A percentile compares a stretch with the other conserved stretches of the same genome.
Evolutionary conservation across 192 early-diverging fungal species (phyloP).

Genomic region (Podila horticola): DNA sequence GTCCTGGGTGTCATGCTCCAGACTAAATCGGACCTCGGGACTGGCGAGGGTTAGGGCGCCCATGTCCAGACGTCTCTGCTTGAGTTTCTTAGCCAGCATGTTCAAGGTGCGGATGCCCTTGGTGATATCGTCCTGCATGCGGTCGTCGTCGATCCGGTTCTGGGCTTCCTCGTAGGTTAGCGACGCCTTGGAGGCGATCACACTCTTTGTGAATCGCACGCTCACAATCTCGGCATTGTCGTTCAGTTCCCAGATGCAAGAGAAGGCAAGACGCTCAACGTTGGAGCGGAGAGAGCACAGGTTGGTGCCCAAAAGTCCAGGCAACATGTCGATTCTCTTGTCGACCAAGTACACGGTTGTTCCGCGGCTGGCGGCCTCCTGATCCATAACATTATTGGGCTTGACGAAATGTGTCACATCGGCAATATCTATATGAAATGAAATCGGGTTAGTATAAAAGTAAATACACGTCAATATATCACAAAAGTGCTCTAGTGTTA

Average conservation of each 20-base stretch:
- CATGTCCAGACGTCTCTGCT: slow-evolving; percentile 78
- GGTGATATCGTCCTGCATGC: slow-evolving; percentile 74
- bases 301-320: slow-evolving; percentile 78
- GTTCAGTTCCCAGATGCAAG: slow-evolving; percentile 82
- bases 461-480: slow-evolving; percentile 10
- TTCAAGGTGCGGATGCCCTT: slow-evolving; percentile 77
- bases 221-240: slow-evolving; percentile 68
- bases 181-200: slow-evolving; percentile 92
- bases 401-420: slow-evolving; percentile 96
- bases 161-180: slow-evolving; percentile 97
- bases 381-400: slow-evolving; percentile 81
- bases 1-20: slow-evolving; percentile 90
- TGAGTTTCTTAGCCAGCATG: slow-evolving; percentile 84
- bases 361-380: slow-evolving; percentile 83
- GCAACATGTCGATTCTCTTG: slow-evolving; percentile 95
- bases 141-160: slow-evolving; percentile 76
- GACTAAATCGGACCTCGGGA: slow-evolving; percentile 92
- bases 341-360: slow-evolving; percentile 97
- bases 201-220: slow-evolving; percentile 88
- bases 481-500: background rate
- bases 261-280: slow-evolving; percentile 93
- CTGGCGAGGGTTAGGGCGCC: slow-evolving; percentile 93
- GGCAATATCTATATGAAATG: slow-evolving; percentile 82
- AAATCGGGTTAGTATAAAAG: background rate
- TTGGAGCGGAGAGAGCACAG: slow-evolving; percentile 88